phyloP scores from a whole-genome alignment of 2,329 filamentous ascomycete species.

The Ophiosphaerella korrae region DNA sequence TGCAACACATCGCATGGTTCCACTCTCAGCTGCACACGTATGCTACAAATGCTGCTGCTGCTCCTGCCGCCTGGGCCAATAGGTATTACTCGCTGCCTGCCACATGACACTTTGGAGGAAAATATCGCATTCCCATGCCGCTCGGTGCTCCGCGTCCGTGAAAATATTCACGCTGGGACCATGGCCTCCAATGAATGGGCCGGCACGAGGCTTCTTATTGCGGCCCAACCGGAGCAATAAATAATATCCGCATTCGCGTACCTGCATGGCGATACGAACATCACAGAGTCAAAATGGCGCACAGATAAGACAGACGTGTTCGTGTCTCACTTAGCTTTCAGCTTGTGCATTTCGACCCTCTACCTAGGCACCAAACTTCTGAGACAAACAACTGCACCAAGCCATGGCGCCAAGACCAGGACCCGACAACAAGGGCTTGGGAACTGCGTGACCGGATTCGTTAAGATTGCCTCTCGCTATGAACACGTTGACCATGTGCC shows the following conservation, averaged over 20 bases:
- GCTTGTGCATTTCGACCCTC: neutral
- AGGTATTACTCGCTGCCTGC: neutral
- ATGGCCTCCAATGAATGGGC: conserved; percentile 1
- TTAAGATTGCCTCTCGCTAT: neutral
- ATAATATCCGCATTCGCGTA: neutral
- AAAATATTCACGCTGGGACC: conserved; percentile 4
- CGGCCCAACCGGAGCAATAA: conserved; percentile 9
- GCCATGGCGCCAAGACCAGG: conserved; percentile 42
- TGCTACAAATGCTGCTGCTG: neutral
- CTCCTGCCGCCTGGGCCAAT: neutral
- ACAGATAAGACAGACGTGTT: neutral
- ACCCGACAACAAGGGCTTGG: conserved; percentile 34
- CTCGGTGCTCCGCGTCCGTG: conserved; percentile 9
- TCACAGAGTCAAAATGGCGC: conserved; percentile 6
- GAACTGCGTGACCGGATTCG: conserved; percentile 12
- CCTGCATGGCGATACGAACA: conserved; percentile 1
- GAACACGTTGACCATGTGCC: neutral
- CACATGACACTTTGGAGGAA: too few relatives aligned
- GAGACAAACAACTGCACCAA: conserved; percentile 21
- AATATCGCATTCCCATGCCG: neutral
- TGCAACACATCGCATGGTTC: too few relatives aligned
- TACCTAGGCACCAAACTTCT: neutral
- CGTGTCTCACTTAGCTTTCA: neutral
- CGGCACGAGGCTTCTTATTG: conserved; percentile 8
- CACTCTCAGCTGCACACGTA: too few relatives aligned